Evolutionary conservation across 2,329 filamentous ascomycete genomes (phyloP), one percentile per base, ranked within the genome.

Genomic region (Fusarium buharicum): DNA sequence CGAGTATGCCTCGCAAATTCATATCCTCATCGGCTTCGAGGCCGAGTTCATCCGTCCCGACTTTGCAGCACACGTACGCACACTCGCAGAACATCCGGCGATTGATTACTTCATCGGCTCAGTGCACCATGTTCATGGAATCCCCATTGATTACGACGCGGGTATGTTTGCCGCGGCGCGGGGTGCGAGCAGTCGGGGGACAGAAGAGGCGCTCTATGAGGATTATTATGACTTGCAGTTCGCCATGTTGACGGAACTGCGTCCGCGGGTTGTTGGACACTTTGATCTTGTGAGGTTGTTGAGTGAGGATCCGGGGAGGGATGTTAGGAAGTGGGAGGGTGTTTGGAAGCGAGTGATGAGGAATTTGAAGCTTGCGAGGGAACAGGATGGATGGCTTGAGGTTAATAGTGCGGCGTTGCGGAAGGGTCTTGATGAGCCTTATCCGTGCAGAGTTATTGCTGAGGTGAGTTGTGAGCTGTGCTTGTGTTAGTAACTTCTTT

Each of bases 41-140:
- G 86, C 87, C 50, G 95, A 99, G 74, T 99, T 92, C 88, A 95
- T 97, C 74, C 88, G 93, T 7, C 83, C 89, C 0, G 82, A 81
- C 4, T 86, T 88, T 68, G 76, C 75, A 0, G 62, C 79, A 3
- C 78, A 90, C 41, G 88, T 96, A 55, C 68, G 75, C 11, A 83
- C 92, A 4, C 81, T 92, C 17, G 74, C 81, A 10, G 78, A 89
- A 18, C 72, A 81, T 7, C 82, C 91, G 34, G 76, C 78, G 10
- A 84, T 96, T 59, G 94, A 98, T 77, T 91, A 96, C 77, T 97
- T 97, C 79, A 84, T 99, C 72, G 95, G 95, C 55, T 96, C 91
- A 1, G 84, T 98, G 44, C 95, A 99, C 78, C 95, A 99, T 76
- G 90, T 93, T 8, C 86, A 91, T 71, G 88, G 88, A 14, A 82